phyloP scores from a whole-genome alignment of 2,329 filamentous ascomycete species.

The Waltergamsia citrina region DNA sequence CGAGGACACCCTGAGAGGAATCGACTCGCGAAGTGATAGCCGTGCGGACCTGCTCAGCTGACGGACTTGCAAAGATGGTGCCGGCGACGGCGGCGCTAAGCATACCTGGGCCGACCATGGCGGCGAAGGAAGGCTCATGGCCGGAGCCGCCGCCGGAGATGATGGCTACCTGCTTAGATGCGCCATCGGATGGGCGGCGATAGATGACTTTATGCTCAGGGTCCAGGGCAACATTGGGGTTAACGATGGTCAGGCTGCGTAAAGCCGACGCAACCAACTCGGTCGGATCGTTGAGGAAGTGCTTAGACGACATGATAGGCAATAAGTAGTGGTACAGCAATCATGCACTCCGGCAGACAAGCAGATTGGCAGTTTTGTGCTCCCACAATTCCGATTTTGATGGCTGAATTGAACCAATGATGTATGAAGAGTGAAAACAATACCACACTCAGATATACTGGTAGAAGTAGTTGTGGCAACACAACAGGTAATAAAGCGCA shows the following conservation, averaged over 20 bases:
- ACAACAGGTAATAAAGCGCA: too few species aligned
- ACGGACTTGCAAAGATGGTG: conserved; percentile 77
- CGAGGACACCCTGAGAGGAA: conserved; percentile 62
- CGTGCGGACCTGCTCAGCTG: conserved; percentile 70
- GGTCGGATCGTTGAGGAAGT: conserved; percentile 81
- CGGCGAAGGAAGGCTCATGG: conserved; percentile 82
- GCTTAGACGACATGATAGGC: conserved; percentile 51
- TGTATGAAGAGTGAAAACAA: too few species aligned
- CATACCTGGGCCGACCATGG: conserved; percentile 74
- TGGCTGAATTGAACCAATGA: too few species aligned
- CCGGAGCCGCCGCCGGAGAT: conserved; percentile 84
- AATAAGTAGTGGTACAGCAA: conserved; percentile 4
- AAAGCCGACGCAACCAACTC: conserved; percentile 72
- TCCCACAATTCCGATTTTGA: too few species aligned
- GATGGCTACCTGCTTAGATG: conserved; percentile 61
- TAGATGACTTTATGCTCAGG: conserved; percentile 76
- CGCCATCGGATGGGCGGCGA: conserved; percentile 44
- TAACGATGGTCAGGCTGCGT: conserved; percentile 68
- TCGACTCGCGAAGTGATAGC: conserved; percentile 68
- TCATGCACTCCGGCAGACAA: background rate
- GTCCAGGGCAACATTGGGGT: conserved; percentile 76
- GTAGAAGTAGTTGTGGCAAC: too few species aligned
- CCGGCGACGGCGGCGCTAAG: conserved; percentile 77
- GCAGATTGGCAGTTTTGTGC: too few species aligned
- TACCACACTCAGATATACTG: too few species aligned